Evolutionary conservation across 352 stramenopile genomes (phyloP).

Genomic region (Phytophthora pisi): DNA sequence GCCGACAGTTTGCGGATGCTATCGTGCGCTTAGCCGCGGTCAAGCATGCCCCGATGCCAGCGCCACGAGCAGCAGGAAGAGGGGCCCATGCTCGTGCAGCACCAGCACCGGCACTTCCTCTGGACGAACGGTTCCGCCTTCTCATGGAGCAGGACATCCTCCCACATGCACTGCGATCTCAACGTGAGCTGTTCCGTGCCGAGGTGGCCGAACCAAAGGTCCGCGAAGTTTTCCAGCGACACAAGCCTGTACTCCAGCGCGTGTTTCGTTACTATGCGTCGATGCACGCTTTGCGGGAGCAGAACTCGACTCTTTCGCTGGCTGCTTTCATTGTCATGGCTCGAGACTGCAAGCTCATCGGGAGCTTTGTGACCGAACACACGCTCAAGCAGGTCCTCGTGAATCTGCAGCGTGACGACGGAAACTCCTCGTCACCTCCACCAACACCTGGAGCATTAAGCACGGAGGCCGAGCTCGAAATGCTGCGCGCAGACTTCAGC

Average conservation of each 20-base stretch:
- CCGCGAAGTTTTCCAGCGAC: slow-evolving; percentile 71
- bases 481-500: slow-evolving; percentile 56
- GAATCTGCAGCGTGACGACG: slow-evolving; percentile 70
- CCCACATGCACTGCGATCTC: slow-evolving; percentile 69
- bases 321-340: slow-evolving; percentile 66
- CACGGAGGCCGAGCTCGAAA: slow-evolving; percentile 45
- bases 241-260: slow-evolving; percentile 72
- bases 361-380: slow-evolving; percentile 78
- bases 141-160: slow-evolving; percentile 76
- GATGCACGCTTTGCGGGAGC: slow-evolving; percentile 75
- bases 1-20: slow-evolving; percentile 70
- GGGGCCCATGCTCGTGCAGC: slow-evolving; percentile 13
- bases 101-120: slow-evolving; percentile 21
- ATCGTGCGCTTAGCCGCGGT: slow-evolving; percentile 60
- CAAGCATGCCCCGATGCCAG: slow-evolving; percentile 46
- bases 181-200: slow-evolving; percentile 76
- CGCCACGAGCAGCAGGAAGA: slow-evolving; percentile 14
- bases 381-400: slow-evolving; percentile 81
- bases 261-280: slow-evolving; percentile 84
- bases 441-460: slow-evolving; percentile 6
- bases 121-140: slow-evolving; percentile 67
- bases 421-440: slow-evolving; percentile 10
- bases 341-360: slow-evolving; percentile 78
- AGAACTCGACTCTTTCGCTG: slow-evolving; percentile 76
- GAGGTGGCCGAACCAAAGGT: slow-evolving; percentile 74